Percentiles rank a stretch among this genome's conserved stretches.
Evolutionary conservation across 2,329 filamentous ascomycete genomes (phyloP).

Genomic region (Cercospora sp.): DNA sequence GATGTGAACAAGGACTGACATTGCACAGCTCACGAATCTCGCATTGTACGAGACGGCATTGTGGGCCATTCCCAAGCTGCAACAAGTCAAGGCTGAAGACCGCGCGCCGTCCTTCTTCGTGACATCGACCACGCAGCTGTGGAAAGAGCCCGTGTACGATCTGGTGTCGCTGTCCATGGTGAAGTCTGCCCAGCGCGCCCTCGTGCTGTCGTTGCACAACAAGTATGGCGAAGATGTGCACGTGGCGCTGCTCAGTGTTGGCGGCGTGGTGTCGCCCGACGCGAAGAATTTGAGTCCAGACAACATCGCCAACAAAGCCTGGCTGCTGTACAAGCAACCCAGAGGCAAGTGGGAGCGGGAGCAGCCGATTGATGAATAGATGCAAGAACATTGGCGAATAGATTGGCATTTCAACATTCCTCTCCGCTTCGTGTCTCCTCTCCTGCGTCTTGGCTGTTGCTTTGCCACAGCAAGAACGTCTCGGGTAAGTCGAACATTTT

Average conservation of each 20-base stretch:
- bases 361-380: slow-evolving; percentile 40
- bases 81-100: slow-evolving; percentile 37
- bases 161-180: slow-evolving; percentile 53
- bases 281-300: slow-evolving; percentile 47
- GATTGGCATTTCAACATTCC: neutral
- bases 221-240: slow-evolving; percentile 49
- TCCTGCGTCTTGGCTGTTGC: neutral
- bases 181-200: slow-evolving; percentile 55
- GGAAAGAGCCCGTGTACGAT: slow-evolving; percentile 49
- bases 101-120: slow-evolving; percentile 52
- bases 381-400: neutral
- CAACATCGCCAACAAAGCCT: slow-evolving; percentile 50
- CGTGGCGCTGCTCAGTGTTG: slow-evolving; percentile 50
- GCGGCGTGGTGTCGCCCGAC: slow-evolving; percentile 45
- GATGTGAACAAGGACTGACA: neutral
- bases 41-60: slow-evolving; percentile 52
- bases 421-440: neutral
- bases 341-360: slow-evolving; percentile 43
- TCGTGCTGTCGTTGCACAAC: slow-evolving; percentile 48
- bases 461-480: neutral
- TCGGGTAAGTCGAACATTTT: neutral
- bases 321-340: slow-evolving; percentile 47
- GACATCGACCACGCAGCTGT: slow-evolving; percentile 50
- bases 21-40: slow-evolving; percentile 47
- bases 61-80: slow-evolving; percentile 49